Base-by-base conservation (phyloP, 225 moss, liverwort and hornwort genomes). In the Straminergon stramineum region DNA sequence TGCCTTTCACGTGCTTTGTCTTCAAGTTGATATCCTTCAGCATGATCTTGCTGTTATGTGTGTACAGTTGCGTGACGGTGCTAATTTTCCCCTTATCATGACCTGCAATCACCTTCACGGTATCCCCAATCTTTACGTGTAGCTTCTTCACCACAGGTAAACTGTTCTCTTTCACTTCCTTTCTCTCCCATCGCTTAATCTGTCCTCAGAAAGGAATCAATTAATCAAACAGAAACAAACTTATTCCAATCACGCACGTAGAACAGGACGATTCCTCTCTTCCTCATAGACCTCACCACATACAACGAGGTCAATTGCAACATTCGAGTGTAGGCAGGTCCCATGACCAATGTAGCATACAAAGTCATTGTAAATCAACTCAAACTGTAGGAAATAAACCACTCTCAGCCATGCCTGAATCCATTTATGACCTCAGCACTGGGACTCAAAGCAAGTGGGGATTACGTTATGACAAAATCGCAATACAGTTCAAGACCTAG, bases 1-100 rank as follows among this genome's bases (percentile, higher is more conserved):
- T 99, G 80, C 97, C 97, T 91, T 99, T 99, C 32, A 99, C 94
- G 66, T 99, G 99, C 94, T 99, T 99, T 32, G 99, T 99, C 95
- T 99, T 99, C 88, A 99, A 84, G 92, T 99, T 97, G 30, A 99
- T 83, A 84, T 96, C 96, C 93, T 99, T 99, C 67, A 99, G 94
- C 65, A 99, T 8, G 65, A 99, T 85, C 91, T 97, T 97, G 95
- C 99, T 97, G 91, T 99, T 97, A 91, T 99, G 96, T 17, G 97
- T 90, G 87, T 89, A 97, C 30, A 97, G 79, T 51, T 88, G 90
- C 13, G 94, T 90, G 60, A 99, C 58, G 61, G 95, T 97, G 82
- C 97, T 96, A 15, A 99, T 78, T 90, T 99, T 99, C 68, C 97
- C 97, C 91, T 93, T 93, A 35, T 93, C 93, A 70, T 92, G 83